Base-by-base conservation (phyloP, 1,284 basidiomycete genomes). In the Uromyces viciae-fabae region DNA sequence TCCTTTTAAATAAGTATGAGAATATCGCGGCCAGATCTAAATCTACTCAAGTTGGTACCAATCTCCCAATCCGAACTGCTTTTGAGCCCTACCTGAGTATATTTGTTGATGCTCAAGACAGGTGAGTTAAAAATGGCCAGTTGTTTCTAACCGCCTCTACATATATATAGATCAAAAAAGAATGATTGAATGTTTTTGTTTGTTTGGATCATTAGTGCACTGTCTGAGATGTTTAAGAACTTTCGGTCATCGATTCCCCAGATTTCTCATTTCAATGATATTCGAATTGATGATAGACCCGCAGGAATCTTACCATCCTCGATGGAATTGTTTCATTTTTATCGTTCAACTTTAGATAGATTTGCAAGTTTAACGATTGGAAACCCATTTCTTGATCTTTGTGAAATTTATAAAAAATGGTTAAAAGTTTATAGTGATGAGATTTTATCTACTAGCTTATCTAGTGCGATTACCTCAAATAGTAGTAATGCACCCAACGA, bases 261-360 rank as follows among this genome's bases (percentile, higher is more conserved):
- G 28, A 87, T 90, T 28, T 95, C 91, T 0, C 77, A 19, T 52
- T 76, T 42, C 49, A 73, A 46, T 54, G 80, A 33, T 31, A 11
- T 38, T 25, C 19, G 28, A 11, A 82, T 82, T 0, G 81, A 88
- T 17, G 87, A 88, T 25, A 87, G 90, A 0, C 88, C 90, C 0
- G 89, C 90, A 2, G 89, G 90, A 0, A 93, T 99, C 0, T 88
- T 98, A 2, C 93, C 94, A 0, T 95, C 94, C 0, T 97, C 94
- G 0, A 98, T 95, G 0, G 95, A 99, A 84, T 88, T 99, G 49
- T 99, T 99, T 88, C 96, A 96, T 86, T 94, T 97, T 86, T 99
- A 99, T 85, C 93, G 92, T 0, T 94, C 98, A 85, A 95, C 92
- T 60, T 87, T 99, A 64, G 97, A 99, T 81, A 93, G 95, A 85